Conservation (phyloP, 116 monocot genomes). For the Papilionanthe hybrid region DNA sequence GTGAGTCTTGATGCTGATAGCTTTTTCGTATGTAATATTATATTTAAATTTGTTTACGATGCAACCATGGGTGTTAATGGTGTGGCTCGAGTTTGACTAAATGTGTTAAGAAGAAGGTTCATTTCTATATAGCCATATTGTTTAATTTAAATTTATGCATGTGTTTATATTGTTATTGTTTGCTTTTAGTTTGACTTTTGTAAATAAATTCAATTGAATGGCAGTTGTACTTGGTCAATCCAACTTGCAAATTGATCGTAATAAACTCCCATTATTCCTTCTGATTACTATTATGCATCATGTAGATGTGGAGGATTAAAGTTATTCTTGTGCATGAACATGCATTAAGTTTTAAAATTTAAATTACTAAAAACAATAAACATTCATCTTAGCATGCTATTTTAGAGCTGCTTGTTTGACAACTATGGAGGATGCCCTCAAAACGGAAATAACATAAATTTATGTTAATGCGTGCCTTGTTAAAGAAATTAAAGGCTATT, state of each 20-base stretch:
- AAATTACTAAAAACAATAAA: not conserved
- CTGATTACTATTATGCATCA: not conserved
- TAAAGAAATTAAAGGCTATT: not conserved
- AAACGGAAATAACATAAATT: no score
- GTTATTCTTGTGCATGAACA: not conserved
- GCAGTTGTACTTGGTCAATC: not conserved
- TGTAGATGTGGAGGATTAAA: not conserved
- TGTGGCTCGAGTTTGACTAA: not conserved
- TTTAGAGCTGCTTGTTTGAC: not conserved
- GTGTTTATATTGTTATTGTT: not conserved
- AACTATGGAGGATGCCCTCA: not conserved
- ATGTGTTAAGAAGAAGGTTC: not conserved
- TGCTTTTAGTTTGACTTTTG: not conserved
- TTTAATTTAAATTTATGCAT: not conserved
- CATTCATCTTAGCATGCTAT: not conserved
- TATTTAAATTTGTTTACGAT: not conserved
- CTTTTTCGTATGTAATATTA: not conserved
- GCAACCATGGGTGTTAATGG: not conserved
- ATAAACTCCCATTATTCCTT: not conserved
- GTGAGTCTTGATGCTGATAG: constrained; percentile 26
- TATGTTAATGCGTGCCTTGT: not conserved
- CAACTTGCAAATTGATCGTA: not conserved
- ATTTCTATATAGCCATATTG: not conserved
- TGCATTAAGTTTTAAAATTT: not conserved
- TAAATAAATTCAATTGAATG: not conserved